Evolutionary conservation across 2,329 filamentous ascomycete genomes (phyloP), one percentile per base, ranked within the genome.

Genomic region (Lasiodiplodia sp.): DNA sequence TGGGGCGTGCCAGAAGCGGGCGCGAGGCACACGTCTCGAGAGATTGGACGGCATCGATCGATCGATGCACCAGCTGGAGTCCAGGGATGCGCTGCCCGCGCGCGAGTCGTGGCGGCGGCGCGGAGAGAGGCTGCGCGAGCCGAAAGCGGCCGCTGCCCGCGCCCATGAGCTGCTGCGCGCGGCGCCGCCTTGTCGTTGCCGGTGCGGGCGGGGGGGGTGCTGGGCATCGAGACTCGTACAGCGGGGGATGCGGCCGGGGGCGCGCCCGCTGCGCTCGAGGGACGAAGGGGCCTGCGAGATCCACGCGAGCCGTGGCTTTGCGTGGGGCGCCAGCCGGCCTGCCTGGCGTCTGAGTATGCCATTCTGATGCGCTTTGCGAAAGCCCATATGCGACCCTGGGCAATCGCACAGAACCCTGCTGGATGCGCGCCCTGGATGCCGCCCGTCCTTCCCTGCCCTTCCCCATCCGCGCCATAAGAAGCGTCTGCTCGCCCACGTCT

Each of bases 311-410:
- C 66, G 57, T 68, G 66, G 66, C 66, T 68, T 67, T 67, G 55
- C 65, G 65, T 58, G 65, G 65, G 65, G 55, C 65, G 55, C 65
- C 60, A 67, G 65, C 65, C 37, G 60, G 58, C 58, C 49, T 63
- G 25, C 28, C 47, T 63, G 49, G 58, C 65, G 65, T 52, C 65
- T 47, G 55, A 67, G 55, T 68, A 63, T 68, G 56, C 66, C 66
- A 68, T 68, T 68, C 66, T 67, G 66, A 68, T 68, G 65, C 65
- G 65, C 65, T 67, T 68, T 68, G 56, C 56, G 67, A 68, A 68
- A 57, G 67, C 67, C 67, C 67, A 68, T 68, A 68, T 68, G 67
- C 58, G 67, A 68, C 67, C 67, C 67, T 57, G 67, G 58, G 52
- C 60, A 68, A 68, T 68, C 67, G 52, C 31, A 21, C 66, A 68